Evolutionary conservation across 2,329 filamentous ascomycete genomes (phyloP).

Genomic region (Fusarium tanahbumbuense): DNA sequence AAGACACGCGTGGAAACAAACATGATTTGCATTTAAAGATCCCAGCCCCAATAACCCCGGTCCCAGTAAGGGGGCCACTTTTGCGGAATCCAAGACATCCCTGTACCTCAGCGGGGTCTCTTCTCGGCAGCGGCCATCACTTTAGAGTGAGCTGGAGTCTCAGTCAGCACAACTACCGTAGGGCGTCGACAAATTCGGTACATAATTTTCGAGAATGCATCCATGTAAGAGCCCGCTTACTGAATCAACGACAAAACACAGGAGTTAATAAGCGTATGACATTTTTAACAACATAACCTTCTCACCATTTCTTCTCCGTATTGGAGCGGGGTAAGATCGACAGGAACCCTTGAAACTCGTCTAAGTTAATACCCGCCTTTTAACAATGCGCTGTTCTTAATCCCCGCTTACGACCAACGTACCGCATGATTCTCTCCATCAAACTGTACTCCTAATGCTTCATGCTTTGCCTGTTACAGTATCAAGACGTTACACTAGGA

Average conservation of each 20-base stretch:
- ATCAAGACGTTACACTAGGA: constrained; percentile 13
- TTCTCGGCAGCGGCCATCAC: background rate
- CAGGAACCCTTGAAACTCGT: background rate
- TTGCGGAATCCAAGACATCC: background rate
- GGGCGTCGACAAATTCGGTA: background rate
- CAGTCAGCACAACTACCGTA: background rate
- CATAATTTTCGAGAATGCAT: background rate
- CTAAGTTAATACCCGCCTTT: background rate
- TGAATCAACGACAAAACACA: background rate
- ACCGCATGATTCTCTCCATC: background rate
- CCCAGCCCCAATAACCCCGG: background rate
- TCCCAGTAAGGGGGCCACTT: background rate
- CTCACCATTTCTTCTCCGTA: background rate
- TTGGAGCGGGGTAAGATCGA: background rate
- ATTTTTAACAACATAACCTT: background rate
- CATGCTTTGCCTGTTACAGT: background rate
- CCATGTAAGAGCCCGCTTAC: background rate
- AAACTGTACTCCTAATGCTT: background rate
- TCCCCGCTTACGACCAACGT: constrained; percentile 4
- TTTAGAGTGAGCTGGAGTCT: background rate
- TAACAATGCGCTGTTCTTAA: constrained; percentile 4
- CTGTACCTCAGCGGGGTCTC: background rate
- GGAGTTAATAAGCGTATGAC: background rate
- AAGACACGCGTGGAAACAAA: background rate
- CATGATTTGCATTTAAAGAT: background rate